These are phyloP conservation scores for Solanum okadae DNA, from an alignment of 257 asterid species.

Conservation along the genomic window DNA sequence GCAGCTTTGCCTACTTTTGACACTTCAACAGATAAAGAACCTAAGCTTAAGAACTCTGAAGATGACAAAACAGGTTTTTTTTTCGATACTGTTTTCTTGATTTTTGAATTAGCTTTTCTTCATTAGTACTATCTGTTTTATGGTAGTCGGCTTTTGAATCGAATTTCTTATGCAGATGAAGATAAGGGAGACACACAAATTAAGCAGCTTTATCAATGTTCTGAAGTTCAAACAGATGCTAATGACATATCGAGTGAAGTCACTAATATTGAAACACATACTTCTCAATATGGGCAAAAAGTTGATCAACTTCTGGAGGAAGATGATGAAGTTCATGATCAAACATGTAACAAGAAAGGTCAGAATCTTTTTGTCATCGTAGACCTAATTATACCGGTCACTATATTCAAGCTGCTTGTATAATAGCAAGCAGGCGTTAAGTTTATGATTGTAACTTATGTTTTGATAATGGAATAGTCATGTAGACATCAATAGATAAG, in stretches of 20 bases:
- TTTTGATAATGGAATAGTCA: neutral
- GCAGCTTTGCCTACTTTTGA: slow-evolving; percentile 4
- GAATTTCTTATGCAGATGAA: neutral
- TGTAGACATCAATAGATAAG: neutral
- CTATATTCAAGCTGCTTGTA: neutral
- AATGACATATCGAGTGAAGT: slow-evolving; percentile 4
- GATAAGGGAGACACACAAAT: neutral
- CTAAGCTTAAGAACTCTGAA: neutral
- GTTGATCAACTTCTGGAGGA: slow-evolving; percentile 6
- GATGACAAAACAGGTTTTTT: slow-evolving; percentile 28
- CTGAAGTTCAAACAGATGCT: slow-evolving; percentile 14
- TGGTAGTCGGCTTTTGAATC: neutral
- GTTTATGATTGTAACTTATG: neutral
- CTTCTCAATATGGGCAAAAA: neutral
- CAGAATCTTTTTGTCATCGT: neutral
- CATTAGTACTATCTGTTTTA: neutral
- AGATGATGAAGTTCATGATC: slow-evolving; percentile 17
- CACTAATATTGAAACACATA: slow-evolving; percentile 1
- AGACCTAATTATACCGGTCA: neutral
- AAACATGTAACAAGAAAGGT: slow-evolving; percentile 24
- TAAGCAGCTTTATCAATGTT: neutral
- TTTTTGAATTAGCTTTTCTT: neutral
- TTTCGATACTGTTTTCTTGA: neutral
- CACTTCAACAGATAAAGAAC: slow-evolving; percentile 1
- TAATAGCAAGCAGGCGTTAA: neutral